Evolutionary conservation across 1,139 yeast species (phyloP), one percentile per base, ranked within the genome.

Genomic region (Yamadazyma trypodendri): DNA sequence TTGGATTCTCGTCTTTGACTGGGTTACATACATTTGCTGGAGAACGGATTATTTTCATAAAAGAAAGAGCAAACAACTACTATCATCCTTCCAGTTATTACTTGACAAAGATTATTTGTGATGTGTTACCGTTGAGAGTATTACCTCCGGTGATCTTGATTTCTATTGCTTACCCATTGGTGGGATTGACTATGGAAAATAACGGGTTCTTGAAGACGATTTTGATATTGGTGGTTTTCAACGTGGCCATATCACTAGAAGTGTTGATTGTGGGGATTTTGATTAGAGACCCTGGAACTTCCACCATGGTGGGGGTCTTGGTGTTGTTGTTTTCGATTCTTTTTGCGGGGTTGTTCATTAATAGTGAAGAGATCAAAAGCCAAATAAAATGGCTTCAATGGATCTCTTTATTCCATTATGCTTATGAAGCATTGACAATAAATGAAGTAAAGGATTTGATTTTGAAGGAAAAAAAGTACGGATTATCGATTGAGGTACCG

Each of bases 401-500:
- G 68, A 58, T 89, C 25, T 88, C 97, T 0, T 79, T 92, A 37
- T 92, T 90, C 75, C 97, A 92, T 60, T 92, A 89, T 56, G 97
- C 96, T 0, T 92, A 90, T 56, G 98, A 92, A 57, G 87, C 97
- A 0, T 68, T 92, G 48, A 75, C 90, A 2, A 90, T 92, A 38
- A 92, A 92, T 58, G 98, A 92, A 58, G 97, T 92, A n/a, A 84
- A 82, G 54, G 87, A 87, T 35, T 72, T 92, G 55, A 81, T 88
- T 10, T 71, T 92, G 51, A 81, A 79, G 46, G 98, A 92, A 56
- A 82, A 81, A 57, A 92, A 92, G 61, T 92, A 82, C 54, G 98
- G 98, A 0, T 72, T 92, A 31, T 85, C 92, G 36, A 92, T 92
- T 49, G 96, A 89, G 60, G 95, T 92, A n/a, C 98, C 98, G 0